Percentiles rank a stretch among this genome's conserved stretches.
These are phyloP conservation scores for Ophiostoma perfectum DNA, from an alignment of 2,329 filamentous ascomycete genomes.

Conservation along the genomic window DNA sequence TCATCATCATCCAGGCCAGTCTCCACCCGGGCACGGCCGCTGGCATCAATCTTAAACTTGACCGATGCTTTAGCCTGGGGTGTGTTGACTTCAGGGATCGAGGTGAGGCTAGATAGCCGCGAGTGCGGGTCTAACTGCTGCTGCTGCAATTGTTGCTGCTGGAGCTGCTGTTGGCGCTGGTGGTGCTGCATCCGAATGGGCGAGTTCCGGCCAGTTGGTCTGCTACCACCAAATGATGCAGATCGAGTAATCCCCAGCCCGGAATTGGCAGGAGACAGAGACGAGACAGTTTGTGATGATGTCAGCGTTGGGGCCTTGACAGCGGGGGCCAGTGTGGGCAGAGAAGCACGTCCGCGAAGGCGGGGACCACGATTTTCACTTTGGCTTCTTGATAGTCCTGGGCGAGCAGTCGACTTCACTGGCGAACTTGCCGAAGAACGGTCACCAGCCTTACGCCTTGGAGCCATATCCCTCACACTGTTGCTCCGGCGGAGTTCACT, in stretches of 20 bases:
- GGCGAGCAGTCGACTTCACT: slow-evolving; percentile 43
- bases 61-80: slow-evolving; percentile 50
- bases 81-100: slow-evolving; percentile 48
- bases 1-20: slow-evolving; percentile 41
- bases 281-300: slow-evolving; percentile 8
- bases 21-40: slow-evolving; percentile 53
- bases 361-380: slow-evolving; percentile 50
- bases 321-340: slow-evolving; percentile 47
- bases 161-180: slow-evolving; percentile 20
- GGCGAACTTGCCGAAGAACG: slow-evolving; percentile 46
- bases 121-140: slow-evolving; percentile 36
- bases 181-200: slow-evolving; percentile 47
- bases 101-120: slow-evolving; percentile 48
- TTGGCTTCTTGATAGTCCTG: slow-evolving; percentile 49
- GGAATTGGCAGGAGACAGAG: slow-evolving; percentile 9
- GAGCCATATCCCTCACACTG: slow-evolving; percentile 41
- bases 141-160: slow-evolving; percentile 20
- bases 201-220: slow-evolving; percentile 46
- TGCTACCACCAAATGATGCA: slow-evolving; percentile 33
- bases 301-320: slow-evolving; percentile 31
- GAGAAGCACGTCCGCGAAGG: slow-evolving; percentile 36
- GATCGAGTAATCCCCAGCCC: slow-evolving; percentile 36
- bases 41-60: slow-evolving; percentile 59
- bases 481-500: slow-evolving; percentile 42
- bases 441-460: slow-evolving; percentile 40